Evolutionary conservation across 2,329 filamentous ascomycete genomes (phyloP), one percentile per base, ranked within the genome.

Genomic region (Ophiosphaerella narmari): DNA sequence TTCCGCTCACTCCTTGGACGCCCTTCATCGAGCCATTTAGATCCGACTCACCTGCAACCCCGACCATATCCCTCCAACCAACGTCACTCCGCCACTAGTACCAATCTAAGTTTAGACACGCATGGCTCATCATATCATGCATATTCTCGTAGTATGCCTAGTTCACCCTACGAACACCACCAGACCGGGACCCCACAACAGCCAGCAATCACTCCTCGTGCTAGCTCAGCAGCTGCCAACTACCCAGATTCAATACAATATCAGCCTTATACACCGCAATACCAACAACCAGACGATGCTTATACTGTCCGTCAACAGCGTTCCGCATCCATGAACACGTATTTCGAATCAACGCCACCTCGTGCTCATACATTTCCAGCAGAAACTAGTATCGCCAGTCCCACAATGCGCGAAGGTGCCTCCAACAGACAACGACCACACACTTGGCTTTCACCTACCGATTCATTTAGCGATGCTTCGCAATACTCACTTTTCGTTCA

Each of bases 401-500:
- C 64, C 16, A 63, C 55, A 18, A 46, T 61, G 23, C 65, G 62
- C 24, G 56, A 59, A 7, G 53, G 54, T 7, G 31, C 48, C 12
- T 54, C 61, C 4, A 55, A 45, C 32, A 55, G 62, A 46, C 62
- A 63, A 37, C 64, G 68, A 40, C 68, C 69, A 23, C 65, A 71
- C 35, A 68, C 68, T 8, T 71, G 67, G 62, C 50, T 71, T 6
- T 71, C 70, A 12, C 66, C 67, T 0, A 70, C 66, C 2, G 70
- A 73, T 31, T 62, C 71, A 9, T 72, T 74, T 43, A 61, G 66
- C 7, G 66, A 72, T 45, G 52, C 65, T 11, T 66, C 67, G 8
- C 67, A 75, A 29, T 72, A 72, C 32, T 70, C 71, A 33, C 63
- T 74, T 1, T 75, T 75, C 39, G 73, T 66, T 18, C 71, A 74